phyloP scores from a whole-genome alignment of 1,284 basidiomycete species.

The Fereydounia khargensis region DNA sequence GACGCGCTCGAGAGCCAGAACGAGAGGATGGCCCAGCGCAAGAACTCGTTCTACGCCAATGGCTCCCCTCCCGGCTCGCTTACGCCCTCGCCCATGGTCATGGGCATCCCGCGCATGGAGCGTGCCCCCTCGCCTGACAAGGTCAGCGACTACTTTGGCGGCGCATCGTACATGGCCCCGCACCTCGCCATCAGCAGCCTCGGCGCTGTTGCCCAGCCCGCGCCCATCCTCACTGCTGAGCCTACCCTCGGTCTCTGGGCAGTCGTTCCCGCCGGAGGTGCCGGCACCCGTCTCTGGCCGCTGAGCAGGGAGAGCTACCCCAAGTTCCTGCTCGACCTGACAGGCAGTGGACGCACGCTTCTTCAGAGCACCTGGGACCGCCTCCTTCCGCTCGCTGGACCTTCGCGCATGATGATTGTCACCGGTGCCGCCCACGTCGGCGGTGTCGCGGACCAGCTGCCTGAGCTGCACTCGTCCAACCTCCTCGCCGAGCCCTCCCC shows the following conservation, averaged over 20 bases:
- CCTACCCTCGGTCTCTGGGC: constrained; percentile 53
- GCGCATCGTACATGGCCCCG: no score
- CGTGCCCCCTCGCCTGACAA: constrained; percentile 31
- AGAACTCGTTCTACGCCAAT: constrained; percentile 23
- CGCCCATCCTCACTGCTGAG: constrained; percentile 41
- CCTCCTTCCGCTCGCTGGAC: constrained; percentile 44
- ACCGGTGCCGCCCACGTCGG: constrained; percentile 47
- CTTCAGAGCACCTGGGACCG: constrained; percentile 54
- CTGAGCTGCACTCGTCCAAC: constrained; percentile 37
- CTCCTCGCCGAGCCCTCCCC: constrained; percentile 53
- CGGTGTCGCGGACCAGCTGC: constrained; percentile 46
- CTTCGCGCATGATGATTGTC: constrained; percentile 48
- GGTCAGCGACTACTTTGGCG: constrained; percentile 9
- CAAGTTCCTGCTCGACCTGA: constrained; percentile 54
- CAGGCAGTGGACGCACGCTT: constrained; percentile 46
- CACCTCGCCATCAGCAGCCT: constrained; percentile 24
- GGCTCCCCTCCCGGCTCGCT: constrained; percentile 14
- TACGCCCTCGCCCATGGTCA: constrained; percentile 24
- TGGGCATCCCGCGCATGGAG: constrained; percentile 13
- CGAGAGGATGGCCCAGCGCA: constrained; percentile 11
- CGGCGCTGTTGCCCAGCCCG: constrained; percentile 24
- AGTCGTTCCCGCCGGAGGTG: constrained; percentile 54
- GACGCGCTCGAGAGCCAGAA: constrained; percentile 33
- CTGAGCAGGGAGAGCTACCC: constrained; percentile 50
- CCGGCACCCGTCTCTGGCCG: constrained; percentile 55